Evolutionary conservation across 2,329 filamentous ascomycete species (phyloP), one percentile per base, ranked within the genome.

Genomic region (Aureobasidium vineae): DNA sequence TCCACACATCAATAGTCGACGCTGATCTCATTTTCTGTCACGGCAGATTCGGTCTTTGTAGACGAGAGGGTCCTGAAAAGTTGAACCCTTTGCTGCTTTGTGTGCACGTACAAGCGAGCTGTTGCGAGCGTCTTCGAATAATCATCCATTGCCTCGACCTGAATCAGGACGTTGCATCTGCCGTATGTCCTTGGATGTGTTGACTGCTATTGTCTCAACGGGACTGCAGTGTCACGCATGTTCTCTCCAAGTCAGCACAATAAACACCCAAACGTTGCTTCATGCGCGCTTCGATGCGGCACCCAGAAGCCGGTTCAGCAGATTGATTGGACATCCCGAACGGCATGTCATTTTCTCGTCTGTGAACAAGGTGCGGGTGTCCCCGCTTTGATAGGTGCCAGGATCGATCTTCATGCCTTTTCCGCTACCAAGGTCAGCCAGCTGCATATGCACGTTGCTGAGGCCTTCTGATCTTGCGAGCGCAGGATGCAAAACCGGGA

Each of bases 311-410:
- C 47, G 60, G 36, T 38, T 8, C n/a, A 64, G 61, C 49, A 45
- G 49, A 64, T 64, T 54, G 61, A 64, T 64, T 54, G 36, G 49
- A 19, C 54, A 5, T 54, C 33, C 23, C 36, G 38, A 38, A 45
- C 61, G 61, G 59, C 59, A 63, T 36, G 45, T 63, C 49, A 36
- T 53, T 36, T 45, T 50, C n/a, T 40, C 40, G 11, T 28, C 21
- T 26, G 21, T 47, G 21, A 49, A 40, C 26, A 36, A 53, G 38
- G 49, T 43, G 49, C 49, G 61, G 61, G 31, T 54, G 61, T 43
- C 61, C 61, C 61, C 61, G 61, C 61, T 64, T 64, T 64, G 47
- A 64, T 54, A 64, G 61, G 38, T 53, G 61, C 61, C 47, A 54
- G 47, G 47, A 40, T 54, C 47, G 45, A 52, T 64, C 47, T 54